phyloP scores from a whole-genome alignment of 495 filamentous ascomycete genomes.

The Lepidopterella palustris region DNA sequence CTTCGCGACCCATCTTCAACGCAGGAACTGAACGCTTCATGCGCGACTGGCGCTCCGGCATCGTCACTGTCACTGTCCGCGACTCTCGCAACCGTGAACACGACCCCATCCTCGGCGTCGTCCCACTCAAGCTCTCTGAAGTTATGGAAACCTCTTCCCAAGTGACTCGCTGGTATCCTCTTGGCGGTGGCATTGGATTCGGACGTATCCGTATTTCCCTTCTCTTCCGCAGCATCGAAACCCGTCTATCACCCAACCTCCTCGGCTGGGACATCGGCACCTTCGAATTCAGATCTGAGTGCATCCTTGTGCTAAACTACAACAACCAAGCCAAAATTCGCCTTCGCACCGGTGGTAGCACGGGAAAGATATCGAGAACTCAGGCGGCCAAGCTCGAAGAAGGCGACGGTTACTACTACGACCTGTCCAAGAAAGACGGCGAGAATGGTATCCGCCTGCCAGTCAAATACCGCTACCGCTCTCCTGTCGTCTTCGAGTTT shows the following conservation, averaged over 20 bases:
- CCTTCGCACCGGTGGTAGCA: conserved; percentile 78
- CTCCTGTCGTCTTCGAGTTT: conserved; percentile 84
- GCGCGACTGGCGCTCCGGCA: conserved; percentile 84
- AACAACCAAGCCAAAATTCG: conserved; percentile 57
- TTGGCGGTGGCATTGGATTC: conserved; percentile 69
- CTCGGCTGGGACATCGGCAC: conserved; percentile 92
- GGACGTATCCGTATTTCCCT: conserved; percentile 86
- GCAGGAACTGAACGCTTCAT: conserved; percentile 91
- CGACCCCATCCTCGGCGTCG: conserved; percentile 87
- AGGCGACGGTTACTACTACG: conserved; percentile 59
- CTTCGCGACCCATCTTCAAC: conserved; percentile 92
- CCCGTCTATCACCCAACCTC: conserved; percentile 69
- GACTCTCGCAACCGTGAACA: conserved; percentile 86
- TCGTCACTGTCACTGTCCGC: conserved; percentile 80
- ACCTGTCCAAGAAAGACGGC: conserved; percentile 52
- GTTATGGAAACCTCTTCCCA: conserved; percentile 80
- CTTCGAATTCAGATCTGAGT: conserved; percentile 72
- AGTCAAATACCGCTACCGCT: conserved; percentile 81
- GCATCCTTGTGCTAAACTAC: conserved; percentile 56
- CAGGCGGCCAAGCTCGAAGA: conserved; percentile 50
- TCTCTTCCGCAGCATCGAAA: conserved; percentile 79
- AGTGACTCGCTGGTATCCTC: conserved; percentile 62
- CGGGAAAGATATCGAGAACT: conserved; percentile 57
- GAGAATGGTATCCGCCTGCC: conserved; percentile 65
- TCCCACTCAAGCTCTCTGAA: conserved; percentile 80